Percentiles rank a stretch among this genome's conserved stretches.
Evolutionary conservation across 2,329 filamentous ascomycete genomes (phyloP).

Genomic region (Fusarium equiseti): DNA sequence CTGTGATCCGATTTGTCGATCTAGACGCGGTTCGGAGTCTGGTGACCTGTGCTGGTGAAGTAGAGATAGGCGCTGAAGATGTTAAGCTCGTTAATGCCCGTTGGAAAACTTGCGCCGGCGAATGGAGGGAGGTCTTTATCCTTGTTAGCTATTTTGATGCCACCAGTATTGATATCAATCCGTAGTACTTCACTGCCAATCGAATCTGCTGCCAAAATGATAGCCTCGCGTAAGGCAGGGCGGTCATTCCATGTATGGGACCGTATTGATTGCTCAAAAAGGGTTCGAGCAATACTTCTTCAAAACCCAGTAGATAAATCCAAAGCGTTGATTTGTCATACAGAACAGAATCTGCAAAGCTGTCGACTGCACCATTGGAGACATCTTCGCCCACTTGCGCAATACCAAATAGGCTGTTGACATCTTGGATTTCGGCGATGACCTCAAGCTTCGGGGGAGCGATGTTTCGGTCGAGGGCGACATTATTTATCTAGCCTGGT

Average conservation of each 20-base stretch:
- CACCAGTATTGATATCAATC: not conserved
- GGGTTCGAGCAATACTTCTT: not conserved
- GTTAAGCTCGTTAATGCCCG: constrained; percentile 3
- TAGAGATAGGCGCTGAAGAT: constrained; percentile 1
- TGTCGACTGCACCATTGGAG: not conserved
- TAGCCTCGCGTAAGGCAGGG: not conserved
- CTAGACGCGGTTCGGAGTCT: not conserved
- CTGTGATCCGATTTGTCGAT: constrained; percentile 2
- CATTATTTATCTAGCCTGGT: constrained; percentile 5
- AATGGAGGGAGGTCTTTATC: not conserved
- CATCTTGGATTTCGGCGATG: not conserved
- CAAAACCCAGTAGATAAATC: constrained; percentile 5
- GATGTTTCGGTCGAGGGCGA: not conserved
- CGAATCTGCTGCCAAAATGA: constrained; percentile 10
- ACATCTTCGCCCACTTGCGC: not conserved
- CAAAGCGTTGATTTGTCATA: not conserved
- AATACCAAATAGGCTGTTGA: constrained; percentile 6
- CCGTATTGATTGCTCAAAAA: not conserved
- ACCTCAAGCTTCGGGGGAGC: rapidly evolving
- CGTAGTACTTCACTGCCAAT: not conserved
- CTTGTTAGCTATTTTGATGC: not conserved
- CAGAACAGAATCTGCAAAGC: not conserved
- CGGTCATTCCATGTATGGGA: constrained; percentile 1
- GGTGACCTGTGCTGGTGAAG: constrained; percentile 2
- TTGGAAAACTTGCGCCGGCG: not conserved